phyloP scores from a whole-genome alignment of 306 rosid species.

The Ceratonia siliqua region DNA sequence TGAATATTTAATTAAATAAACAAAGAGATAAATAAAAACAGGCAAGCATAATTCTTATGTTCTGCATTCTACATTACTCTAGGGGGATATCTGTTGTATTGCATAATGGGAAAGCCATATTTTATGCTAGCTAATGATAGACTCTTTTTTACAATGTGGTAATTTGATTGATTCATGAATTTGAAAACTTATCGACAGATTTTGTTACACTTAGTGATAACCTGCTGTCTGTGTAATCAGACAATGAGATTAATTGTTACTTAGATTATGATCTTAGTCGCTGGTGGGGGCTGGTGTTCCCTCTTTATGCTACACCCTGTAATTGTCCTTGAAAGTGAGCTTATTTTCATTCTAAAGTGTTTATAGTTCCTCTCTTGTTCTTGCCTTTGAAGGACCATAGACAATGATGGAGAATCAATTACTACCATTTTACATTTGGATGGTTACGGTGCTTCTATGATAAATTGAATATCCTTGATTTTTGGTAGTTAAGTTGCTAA shows the following conservation, averaged over 20 bases:
- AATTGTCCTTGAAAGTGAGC: neutral
- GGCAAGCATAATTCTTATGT: neutral
- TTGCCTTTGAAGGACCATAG: neutral
- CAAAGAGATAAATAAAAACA: neutral
- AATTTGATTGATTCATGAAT: neutral
- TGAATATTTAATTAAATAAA: neutral
- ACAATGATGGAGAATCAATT: neutral
- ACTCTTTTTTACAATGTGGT: neutral
- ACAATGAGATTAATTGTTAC: neutral
- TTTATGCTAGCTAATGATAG: neutral
- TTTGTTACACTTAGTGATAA: neutral
- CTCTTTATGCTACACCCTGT: neutral
- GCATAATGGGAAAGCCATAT: neutral
- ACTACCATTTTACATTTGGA: neutral
- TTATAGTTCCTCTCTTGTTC: neutral
- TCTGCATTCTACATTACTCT: neutral
- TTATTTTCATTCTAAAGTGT: neutral
- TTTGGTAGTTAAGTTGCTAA: neutral
- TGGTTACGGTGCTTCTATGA: neutral
- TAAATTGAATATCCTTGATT: constrained; percentile 13
- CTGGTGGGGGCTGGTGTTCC: neutral
- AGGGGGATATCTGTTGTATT: neutral
- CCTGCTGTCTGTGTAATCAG: neutral
- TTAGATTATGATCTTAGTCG: neutral
- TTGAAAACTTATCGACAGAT: neutral